Evolutionary conservation across 495 filamentous ascomycete species (phyloP).

Genomic region (Xylaria telfairii): DNA sequence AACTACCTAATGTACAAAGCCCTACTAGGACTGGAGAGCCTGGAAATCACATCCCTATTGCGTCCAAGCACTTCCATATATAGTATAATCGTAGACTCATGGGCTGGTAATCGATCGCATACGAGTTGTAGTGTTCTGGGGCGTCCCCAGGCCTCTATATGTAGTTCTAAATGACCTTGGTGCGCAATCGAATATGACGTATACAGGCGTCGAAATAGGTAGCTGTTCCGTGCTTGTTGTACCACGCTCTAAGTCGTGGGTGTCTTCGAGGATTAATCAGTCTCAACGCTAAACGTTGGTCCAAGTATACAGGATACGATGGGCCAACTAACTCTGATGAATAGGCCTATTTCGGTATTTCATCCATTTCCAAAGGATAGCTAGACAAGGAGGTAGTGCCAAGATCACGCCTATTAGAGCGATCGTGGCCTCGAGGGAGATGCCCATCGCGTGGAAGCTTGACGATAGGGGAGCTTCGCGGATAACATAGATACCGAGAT

Average conservation of each 20-base stretch:
- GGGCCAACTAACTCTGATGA: background rate
- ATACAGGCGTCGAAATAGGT: background rate
- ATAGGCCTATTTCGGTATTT: background rate
- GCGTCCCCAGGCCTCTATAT: background rate
- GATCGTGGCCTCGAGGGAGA: background rate
- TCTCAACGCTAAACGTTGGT: background rate
- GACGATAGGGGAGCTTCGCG: background rate
- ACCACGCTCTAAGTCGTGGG: background rate
- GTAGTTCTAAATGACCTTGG: background rate
- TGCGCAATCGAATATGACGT: background rate
- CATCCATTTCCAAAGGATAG: background rate
- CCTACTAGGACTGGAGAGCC: background rate
- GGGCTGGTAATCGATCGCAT: background rate
- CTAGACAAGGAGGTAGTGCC: background rate
- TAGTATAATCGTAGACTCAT: background rate
- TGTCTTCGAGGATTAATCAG: background rate
- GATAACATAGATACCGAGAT: background rate
- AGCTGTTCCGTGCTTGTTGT: background rate
- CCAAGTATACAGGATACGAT: background rate
- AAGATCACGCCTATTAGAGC: background rate
- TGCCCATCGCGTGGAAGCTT: constrained; percentile 2
- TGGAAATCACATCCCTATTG: background rate
- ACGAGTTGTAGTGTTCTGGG: background rate
- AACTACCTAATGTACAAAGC: background rate
- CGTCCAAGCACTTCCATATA: background rate